Base-by-base conservation (phyloP, 2,329 filamentous ascomycete genomes). In the Clonostachys sp. region DNA sequence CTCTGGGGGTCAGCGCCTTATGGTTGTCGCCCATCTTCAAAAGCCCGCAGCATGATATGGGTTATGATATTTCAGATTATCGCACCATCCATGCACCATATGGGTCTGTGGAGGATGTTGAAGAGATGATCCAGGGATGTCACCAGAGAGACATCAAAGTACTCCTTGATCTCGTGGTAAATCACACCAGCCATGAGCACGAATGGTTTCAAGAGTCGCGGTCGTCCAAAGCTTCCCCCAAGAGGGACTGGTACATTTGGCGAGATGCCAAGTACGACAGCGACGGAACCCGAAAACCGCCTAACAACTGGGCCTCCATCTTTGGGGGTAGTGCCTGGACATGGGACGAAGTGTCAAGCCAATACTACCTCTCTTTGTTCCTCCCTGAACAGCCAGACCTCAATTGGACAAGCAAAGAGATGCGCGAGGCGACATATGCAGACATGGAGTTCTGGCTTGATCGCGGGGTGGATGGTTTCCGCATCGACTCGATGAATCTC, bases 121-220 rank as follows among this genome's bases (percentile, higher is more conserved):
- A 87, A 44, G 62, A 65, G 0, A 61, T 89, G 24, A 82, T 87
- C 39, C 59, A 74, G 12, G 77, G 75, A 14, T 73, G 78, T 36
- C 81, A 86, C 50, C 61, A 72, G 6, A 72, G 83, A 6, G 80
- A 76, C 1, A 86, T 91, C 77, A 81, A 80, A 54, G 63, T 91
- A 7, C 79, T 91, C 40, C 75, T 90, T 53, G 87, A 91, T 58
- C 70, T 91, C 2, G 87, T 91, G 0, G 76, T 91, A 47, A 91
- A 91, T 53, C 87, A 91, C 59, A 89, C 86, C 0, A 86, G 81
- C 5, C 77, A 84, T 50, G 73, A 87, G 41, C 46, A 48, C 36
- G 17, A 9, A 10, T 48, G 84, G 84, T 87, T 87, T 60, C 69
- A 75, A 40, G 74, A 86, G 52, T 84, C 80, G 2, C 70, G 78